These are phyloP conservation scores for Cucurbitaria berberidis DNA, from an alignment of 2,329 filamentous ascomycete genomes.

Conservation along the genomic window DNA sequence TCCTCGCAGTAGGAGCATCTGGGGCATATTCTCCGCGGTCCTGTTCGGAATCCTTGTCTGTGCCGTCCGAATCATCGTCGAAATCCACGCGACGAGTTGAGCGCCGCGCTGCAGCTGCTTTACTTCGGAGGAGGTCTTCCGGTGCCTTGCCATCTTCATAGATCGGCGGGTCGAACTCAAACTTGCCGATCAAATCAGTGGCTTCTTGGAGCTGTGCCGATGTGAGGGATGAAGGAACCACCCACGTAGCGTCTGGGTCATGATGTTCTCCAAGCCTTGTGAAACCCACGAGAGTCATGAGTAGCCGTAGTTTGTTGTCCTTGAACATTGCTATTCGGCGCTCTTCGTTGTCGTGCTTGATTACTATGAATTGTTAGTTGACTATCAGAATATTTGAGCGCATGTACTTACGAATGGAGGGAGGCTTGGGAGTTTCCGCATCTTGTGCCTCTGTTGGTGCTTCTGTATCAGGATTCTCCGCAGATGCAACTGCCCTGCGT, in stretches of 20 bases:
- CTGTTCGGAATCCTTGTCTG: conserved; percentile 60
- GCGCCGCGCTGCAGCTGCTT: conserved; percentile 57
- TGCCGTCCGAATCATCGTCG: conserved; percentile 72
- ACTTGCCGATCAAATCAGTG: conserved; percentile 75
- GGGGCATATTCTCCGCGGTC: conserved; percentile 69
- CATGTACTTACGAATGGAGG: conserved; percentile 52
- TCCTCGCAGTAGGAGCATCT: conserved; percentile 68
- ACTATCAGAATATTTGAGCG: conserved; percentile 25
- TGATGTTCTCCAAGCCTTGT: conserved; percentile 71
- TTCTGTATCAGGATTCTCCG: conserved; percentile 35
- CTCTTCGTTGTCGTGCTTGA: conserved; percentile 67
- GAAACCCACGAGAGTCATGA: conserved; percentile 79
- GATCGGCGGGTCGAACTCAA: conserved; percentile 76
- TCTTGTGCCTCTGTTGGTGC: conserved; percentile 44
- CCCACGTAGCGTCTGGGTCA: conserved; percentile 77
- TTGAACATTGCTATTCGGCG: conserved; percentile 81
- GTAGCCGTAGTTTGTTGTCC: conserved; percentile 82
- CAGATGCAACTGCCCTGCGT: conserved; percentile 52
- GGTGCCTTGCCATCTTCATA: conserved; percentile 79
- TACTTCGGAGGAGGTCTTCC: conserved; percentile 79
- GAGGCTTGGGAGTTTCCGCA: conserved; percentile 40
- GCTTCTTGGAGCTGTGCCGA: conserved; percentile 71
- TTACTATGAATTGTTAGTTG: conserved; percentile 24
- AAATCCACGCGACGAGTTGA: conserved; percentile 62
- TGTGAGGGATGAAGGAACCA: conserved; percentile 70